These are phyloP conservation scores for Kuraishia cidri DNA, from an alignment of 805 yeast species.

Conservation along the genomic window DNA sequence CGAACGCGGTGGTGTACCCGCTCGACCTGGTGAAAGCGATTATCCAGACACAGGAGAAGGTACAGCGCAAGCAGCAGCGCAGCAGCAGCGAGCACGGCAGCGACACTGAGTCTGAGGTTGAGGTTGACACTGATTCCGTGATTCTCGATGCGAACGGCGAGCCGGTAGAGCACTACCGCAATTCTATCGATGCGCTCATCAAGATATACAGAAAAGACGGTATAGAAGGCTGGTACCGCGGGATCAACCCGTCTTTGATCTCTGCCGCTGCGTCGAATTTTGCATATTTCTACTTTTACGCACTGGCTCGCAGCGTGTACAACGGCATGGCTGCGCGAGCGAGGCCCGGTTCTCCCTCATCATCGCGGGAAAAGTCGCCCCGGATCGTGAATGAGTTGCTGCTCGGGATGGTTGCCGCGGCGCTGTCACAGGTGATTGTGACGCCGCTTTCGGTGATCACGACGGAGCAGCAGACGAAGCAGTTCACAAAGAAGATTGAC, in stretches of 20 bases:
- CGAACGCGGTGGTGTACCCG: constrained; percentile 75
- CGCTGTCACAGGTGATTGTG: constrained; percentile 71
- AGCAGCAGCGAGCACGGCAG: constrained; percentile 1
- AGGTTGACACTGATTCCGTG: constrained; percentile 3
- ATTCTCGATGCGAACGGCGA: constrained; percentile 7
- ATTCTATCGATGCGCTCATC: constrained; percentile 52
- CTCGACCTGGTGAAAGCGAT: constrained; percentile 70
- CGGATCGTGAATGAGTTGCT: constrained; percentile 42
- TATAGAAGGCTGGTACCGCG: constrained; percentile 61
- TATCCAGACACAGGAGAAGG: constrained; percentile 60
- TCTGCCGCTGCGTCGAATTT: constrained; percentile 75
- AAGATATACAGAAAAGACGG: constrained; percentile 57
- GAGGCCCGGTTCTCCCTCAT: background rate
- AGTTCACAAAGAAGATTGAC: background rate
- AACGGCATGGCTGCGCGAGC: constrained; percentile 15
- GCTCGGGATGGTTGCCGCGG: constrained; percentile 77
- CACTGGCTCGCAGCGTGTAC: constrained; percentile 53
- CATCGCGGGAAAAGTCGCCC: background rate
- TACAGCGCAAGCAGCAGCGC: constrained; percentile 27
- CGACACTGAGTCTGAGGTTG: constrained; percentile 2
- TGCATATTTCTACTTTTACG: constrained; percentile 84
- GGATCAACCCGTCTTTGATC: constrained; percentile 54
- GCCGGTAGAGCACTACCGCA: constrained; percentile 31
- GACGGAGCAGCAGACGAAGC: constrained; percentile 46
- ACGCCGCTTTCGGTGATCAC: constrained; percentile 76